These are phyloP conservation scores for Amanita polypyramis DNA, from an alignment of 768 basidiomycete species.

Conservation along the genomic window DNA sequence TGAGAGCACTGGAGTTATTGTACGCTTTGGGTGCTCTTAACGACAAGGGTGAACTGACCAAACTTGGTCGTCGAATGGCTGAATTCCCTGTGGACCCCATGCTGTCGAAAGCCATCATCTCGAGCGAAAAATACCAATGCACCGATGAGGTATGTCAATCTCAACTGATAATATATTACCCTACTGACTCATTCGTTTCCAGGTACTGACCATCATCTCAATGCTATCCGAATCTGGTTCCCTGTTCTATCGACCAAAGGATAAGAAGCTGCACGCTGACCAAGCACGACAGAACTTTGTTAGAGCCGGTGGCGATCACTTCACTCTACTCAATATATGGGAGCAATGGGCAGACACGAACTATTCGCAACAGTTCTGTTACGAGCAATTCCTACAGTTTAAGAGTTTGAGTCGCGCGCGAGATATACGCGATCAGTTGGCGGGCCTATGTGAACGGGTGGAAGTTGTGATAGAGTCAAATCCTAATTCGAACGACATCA, in stretches of 20 bases:
- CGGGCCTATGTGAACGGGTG: constrained; percentile 91
- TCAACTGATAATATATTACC: not conserved
- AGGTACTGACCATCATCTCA: constrained; percentile 93
- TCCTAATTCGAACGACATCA: constrained; percentile 88
- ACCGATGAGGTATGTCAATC: constrained; percentile 76
- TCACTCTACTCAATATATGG: constrained; percentile 95
- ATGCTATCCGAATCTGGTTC: constrained; percentile 96
- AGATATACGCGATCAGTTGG: constrained; percentile 93
- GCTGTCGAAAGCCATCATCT: constrained; percentile 92
- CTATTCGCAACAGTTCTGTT: constrained; percentile 94
- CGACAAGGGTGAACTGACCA: constrained; percentile 94
- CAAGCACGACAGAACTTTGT: constrained; percentile 97
- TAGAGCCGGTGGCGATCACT: constrained; percentile 93
- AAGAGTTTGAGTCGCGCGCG: constrained; percentile 91
- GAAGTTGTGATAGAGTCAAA: constrained; percentile 84
- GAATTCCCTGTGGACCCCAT: constrained; percentile 99
- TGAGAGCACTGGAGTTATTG: constrained; percentile 85
- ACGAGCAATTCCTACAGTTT: constrained; percentile 91
- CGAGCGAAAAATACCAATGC: constrained; percentile 87
- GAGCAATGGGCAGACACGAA: constrained; percentile 99
- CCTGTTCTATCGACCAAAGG: constrained; percentile 94
- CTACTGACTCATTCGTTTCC: not conserved
- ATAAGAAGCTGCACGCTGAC: constrained; percentile 95
- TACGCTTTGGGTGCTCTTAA: constrained; percentile 96
- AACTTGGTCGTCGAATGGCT: constrained; percentile 93